Base-by-base conservation (phyloP, 805 yeast species). In the Suhomyces sp. region DNA sequence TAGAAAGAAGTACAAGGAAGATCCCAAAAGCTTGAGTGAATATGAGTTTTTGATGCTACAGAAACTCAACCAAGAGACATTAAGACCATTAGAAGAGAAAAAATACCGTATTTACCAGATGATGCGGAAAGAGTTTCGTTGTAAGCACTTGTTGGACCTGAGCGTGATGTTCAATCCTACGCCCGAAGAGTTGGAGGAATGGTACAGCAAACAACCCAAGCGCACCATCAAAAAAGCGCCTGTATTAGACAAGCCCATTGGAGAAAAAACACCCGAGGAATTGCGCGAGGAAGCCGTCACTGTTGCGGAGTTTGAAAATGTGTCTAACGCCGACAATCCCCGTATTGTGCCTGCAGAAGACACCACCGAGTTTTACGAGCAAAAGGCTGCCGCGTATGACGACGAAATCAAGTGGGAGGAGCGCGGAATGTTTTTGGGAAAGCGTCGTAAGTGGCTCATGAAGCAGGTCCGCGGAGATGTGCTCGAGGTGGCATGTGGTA, bases 401-500 rank as follows among this genome's bases (percentile, higher is more conserved):
- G 75, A 77, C 37, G 92, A 84, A 52, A 87, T 93, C 57, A 84
- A 86, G 59, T 75, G 84, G 71, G 94, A 87, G 65, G 94, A 87
- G 61, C 62, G 82, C 46, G 78, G 83, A 13, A 76, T 83, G 51
- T 69, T 81, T 35, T 74, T 83, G 78, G 83, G 85, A 51, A 77
- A 75, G 61, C 78, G 87, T 69, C 78, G 97, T 61, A 84, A 83
- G 60, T 86, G 94, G 88, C 67, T 87, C 44, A 87, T 88, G 91
- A 80, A 75, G 35, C 87, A 87, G 55, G 80, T 86, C 47, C 72
- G 76, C 52, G 99, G 99, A 20, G 97, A 94, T 64, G 97, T 91
- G 1, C 72, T 94, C 51, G 99, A 94, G 68, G 94, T 93, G 9
- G 86, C 97, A 0, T 89, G 96, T 64, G 99, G 99, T 53, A 94